A percentile compares a stretch with the other conserved stretches of the same genome.
Conservation (phyloP, 78 protist species). For the Diacronema lutheri region DNA sequence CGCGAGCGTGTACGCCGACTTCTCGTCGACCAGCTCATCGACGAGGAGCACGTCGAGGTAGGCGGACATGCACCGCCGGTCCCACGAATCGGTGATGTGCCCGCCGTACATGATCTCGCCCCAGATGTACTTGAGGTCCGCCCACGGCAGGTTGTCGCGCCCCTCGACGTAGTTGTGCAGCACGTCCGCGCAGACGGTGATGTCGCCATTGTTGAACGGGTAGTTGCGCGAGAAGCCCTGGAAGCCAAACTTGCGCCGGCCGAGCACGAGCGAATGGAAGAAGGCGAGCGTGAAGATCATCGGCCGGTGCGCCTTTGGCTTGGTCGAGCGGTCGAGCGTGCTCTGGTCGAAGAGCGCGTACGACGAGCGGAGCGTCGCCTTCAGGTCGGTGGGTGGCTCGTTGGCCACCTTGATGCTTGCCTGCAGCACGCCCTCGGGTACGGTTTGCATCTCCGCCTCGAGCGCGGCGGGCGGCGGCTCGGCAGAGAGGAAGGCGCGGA, state of each 20-base stretch:
- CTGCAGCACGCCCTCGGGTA: conserved; percentile 67
- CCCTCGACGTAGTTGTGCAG: conserved; percentile 48
- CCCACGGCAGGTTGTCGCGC: conserved; percentile 52
- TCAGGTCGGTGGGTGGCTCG: conserved; percentile 66
- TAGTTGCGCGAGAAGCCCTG: conserved; percentile 48
- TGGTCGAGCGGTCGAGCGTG: conserved; percentile 41
- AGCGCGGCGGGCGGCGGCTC: conserved; percentile 46
- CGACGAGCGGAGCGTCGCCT: conserved; percentile 46
- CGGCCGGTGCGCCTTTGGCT: conserved; percentile 35
- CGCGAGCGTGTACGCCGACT: not conserved
- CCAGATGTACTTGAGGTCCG: conserved; percentile 38
- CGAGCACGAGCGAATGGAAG: conserved; percentile 73
- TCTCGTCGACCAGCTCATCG: conserved; percentile 38
- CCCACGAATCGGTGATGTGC: conserved; percentile 54
- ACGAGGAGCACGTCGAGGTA: conserved; percentile 36
- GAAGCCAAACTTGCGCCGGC: conserved; percentile 81
- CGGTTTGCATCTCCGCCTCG: not conserved
- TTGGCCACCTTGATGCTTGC: conserved; percentile 53
- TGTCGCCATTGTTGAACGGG: conserved; percentile 47
- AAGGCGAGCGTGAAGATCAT: conserved; percentile 56
- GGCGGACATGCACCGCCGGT: conserved; percentile 32
- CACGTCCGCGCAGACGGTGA: conserved; percentile 32
- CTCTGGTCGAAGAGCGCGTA: conserved; percentile 33
- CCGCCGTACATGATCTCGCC: conserved; percentile 68
- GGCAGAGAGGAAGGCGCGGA: conserved; percentile 67